A percentile compares a stretch with the other conserved stretches of the same genome.
Evolutionary conservation across 2,329 filamentous ascomycete species (phyloP).

Genomic region (Orbilia brochopaga): DNA sequence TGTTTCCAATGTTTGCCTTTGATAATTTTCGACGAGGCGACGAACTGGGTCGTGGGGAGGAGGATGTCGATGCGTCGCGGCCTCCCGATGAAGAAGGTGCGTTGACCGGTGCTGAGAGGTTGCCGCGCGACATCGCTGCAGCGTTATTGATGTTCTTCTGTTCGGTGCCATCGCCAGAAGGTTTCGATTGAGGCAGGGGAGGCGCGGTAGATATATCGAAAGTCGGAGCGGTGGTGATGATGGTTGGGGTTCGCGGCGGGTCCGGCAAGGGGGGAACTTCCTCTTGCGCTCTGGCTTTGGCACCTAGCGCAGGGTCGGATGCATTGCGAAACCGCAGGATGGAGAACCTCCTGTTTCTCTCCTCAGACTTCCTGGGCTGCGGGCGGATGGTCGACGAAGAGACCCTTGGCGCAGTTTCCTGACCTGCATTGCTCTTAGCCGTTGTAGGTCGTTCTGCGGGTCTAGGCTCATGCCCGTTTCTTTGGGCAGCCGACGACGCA

Average conservation of each 20-base stretch:
- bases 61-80: constrained; percentile 53
- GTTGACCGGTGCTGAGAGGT: constrained; percentile 34
- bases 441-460: constrained; percentile 32
- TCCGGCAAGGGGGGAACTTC: constrained; percentile 50
- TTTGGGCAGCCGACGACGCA: constrained; percentile 15
- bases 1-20: constrained; percentile 66
- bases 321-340: constrained; percentile 54
- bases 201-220: constrained; percentile 61
- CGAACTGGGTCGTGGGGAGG: constrained; percentile 52
- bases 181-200: constrained; percentile 24
- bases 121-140: constrained; percentile 52
- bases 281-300: constrained; percentile 51
- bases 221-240: constrained; percentile 91
- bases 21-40: constrained; percentile 48
- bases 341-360: constrained; percentile 43
- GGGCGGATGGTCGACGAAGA: constrained; percentile 44
- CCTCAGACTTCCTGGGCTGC: constrained; percentile 43
- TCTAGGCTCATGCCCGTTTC: constrained; percentile 26
- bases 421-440: constrained; percentile 23
- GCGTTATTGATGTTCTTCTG: constrained; percentile 61
- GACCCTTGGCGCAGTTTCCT: constrained; percentile 31
- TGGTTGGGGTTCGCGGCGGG: constrained; percentile 63
- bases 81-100: constrained; percentile 50
- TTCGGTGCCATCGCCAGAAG: constrained; percentile 13
- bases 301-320: constrained; percentile 54